Evolutionary conservation across 2,329 filamentous ascomycete genomes (phyloP).

Genomic region (Balansia obtecta): DNA sequence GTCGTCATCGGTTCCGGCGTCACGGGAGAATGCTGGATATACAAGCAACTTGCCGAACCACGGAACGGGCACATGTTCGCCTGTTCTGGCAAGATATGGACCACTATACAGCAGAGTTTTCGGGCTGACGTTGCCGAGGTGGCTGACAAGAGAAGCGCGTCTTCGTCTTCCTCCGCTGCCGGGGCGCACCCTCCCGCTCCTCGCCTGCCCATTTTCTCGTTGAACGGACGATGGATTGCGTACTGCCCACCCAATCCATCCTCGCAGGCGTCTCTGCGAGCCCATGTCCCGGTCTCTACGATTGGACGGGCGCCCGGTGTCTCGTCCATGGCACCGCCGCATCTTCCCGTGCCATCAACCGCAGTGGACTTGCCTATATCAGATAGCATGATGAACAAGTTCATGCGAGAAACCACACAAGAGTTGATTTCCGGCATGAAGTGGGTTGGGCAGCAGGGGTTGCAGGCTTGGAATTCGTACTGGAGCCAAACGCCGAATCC

Average conservation of each 20-base stretch:
- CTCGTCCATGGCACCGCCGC: conserved; percentile 52
- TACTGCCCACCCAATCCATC: conserved; percentile 64
- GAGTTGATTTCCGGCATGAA: conserved; percentile 62
- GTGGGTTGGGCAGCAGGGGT: conserved; percentile 66
- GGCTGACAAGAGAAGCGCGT: conserved; percentile 25
- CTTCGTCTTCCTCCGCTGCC: conserved; percentile 20
- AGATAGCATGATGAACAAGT: conserved; percentile 61
- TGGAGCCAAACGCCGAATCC: conserved; percentile 48
- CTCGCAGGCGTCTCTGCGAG: conserved; percentile 57
- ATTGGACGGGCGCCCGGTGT: conserved; percentile 43
- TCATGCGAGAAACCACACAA: conserved; percentile 69
- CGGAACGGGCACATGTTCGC: conserved; percentile 35
- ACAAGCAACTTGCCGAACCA: conserved; percentile 33
- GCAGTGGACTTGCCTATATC: conserved; percentile 60
- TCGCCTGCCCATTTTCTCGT: conserved; percentile 53
- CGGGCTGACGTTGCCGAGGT: conserved; percentile 37
- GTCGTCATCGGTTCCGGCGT: conserved; percentile 65
- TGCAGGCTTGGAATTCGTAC: conserved; percentile 69
- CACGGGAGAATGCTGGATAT: conserved; percentile 83
- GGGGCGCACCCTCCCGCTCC: conserved; percentile 22
- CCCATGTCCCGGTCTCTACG: conserved; percentile 45
- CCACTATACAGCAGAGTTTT: conserved; percentile 55
- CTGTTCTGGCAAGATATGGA: conserved; percentile 89
- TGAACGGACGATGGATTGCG: conserved; percentile 65
- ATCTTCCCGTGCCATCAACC: conserved; percentile 53